phyloP scores from a whole-genome alignment of 2,329 filamentous ascomycete species.

The Capronia coronata region DNA sequence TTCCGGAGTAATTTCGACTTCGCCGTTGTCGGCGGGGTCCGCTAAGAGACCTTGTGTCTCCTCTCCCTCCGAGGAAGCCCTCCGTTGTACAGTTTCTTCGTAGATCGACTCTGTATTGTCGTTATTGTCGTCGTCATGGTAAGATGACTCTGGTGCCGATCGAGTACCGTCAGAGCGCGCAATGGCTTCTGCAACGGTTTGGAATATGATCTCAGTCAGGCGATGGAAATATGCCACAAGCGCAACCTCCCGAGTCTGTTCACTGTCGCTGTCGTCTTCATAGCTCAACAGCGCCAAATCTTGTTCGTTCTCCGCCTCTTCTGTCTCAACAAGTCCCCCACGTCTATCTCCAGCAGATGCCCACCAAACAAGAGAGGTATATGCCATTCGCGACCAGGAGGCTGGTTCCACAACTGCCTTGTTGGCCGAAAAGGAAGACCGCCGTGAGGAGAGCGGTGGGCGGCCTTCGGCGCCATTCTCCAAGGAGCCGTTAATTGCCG shows the following conservation, averaged over 20 bases:
- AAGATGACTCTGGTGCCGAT: conserved; percentile 17
- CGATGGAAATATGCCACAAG: conserved; percentile 47
- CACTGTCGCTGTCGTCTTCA: conserved; percentile 32
- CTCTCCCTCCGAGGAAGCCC: conserved; percentile 25
- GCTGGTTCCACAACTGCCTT: conserved; percentile 49
- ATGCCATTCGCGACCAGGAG: conserved; percentile 56
- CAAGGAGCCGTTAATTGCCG: conserved; percentile 26
- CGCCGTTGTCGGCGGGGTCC: conserved; percentile 24
- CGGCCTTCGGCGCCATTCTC: conserved; percentile 35
- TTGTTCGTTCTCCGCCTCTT: conserved; percentile 43
- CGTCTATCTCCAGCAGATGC: conserved; percentile 58
- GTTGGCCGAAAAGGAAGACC: conserved; percentile 38
- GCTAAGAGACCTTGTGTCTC: conserved; percentile 26
- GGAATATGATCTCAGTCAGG: conserved; percentile 42
- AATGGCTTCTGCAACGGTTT: conserved; percentile 38
- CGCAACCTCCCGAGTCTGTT: conserved; percentile 41
- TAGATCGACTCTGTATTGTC: conserved; percentile 1
- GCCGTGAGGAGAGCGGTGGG: conserved; percentile 30
- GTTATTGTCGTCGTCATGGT: conserved; percentile 23
- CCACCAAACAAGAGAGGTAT: conserved; percentile 62
- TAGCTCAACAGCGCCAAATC: conserved; percentile 38
- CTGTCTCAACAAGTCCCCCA: conserved; percentile 49
- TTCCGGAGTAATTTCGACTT: conserved; percentile 37
- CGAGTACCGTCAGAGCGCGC: conserved; percentile 35
- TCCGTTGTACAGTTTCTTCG: conserved; percentile 10